Evolutionary conservation across 2,329 filamentous ascomycete species (phyloP), one percentile per base, ranked within the genome.

Genomic region (Neodidymelliopsis sp.): DNA sequence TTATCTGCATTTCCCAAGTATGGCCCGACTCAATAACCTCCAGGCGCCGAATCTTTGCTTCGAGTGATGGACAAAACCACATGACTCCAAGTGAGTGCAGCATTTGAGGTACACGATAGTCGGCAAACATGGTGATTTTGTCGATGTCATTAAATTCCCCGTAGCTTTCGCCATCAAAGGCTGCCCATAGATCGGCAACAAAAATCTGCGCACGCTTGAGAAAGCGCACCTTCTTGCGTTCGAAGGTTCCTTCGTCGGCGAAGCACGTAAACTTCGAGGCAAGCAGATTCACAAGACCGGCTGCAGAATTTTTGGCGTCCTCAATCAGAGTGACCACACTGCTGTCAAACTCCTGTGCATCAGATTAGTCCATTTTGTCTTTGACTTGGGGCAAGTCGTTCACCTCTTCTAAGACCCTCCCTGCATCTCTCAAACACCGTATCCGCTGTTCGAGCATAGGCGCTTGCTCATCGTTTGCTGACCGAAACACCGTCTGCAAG

Each of bases 41-140:
- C 41, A 83, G 81, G 20, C 80, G 78, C 23, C 82, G 81, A 62
- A 99, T 87, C 12, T 86, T 81, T 24, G 81, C 79, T 39, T 91
- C 86, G 33, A 99, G 77, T 0, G 86, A 81, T 0, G 94, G 94
- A 56, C 89, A 92, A 74, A 94, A 97, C 63, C 84, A 85, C 38
- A 99, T 76, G 49, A 91, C 93, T 13, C 90, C 89, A 33, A 97
- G 79, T 8, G 85, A 85, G 63, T 92, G 85, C 24, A 99, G 82
- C 61, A 97, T 94, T 75, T 99, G 94, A 11, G 95, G 95, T 43
- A 99, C 88, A 31, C 94, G 88, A 70, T 99, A 99, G 76, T 99
- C 94, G 82, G 94, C 92, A 77, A 99, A 99, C 87, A 97, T 97
- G 53, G 94, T 99, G 64, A 99, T 88, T 70, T 91, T 91, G 75